A percentile compares a stretch with the other conserved stretches of the same genome.
phyloP scores from a whole-genome alignment of 345 rosid species.

The Dipteronia sinensis region DNA sequence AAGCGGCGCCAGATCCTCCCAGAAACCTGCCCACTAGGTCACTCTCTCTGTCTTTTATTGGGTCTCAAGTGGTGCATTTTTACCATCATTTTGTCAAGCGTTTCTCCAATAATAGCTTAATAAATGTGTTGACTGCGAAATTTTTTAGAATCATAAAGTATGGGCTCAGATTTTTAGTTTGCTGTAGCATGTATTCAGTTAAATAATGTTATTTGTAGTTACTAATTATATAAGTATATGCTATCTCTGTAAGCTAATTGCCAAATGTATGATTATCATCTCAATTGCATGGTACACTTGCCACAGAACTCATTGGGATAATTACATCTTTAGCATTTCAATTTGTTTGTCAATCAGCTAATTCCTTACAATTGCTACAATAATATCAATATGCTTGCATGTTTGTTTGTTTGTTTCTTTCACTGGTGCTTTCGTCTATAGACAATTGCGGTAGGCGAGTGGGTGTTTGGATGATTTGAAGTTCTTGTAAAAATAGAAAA shows the following conservation, averaged over 20 bases:
- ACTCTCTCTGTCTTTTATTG: neutral
- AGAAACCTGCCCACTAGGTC: slow-evolving; percentile 16
- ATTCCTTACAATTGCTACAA: neutral
- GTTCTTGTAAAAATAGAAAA: too few relatives aligned
- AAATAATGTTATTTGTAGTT: too few relatives aligned
- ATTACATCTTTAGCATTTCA: neutral
- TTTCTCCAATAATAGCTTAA: neutral
- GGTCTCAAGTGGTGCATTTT: neutral
- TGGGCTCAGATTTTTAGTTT: neutral
- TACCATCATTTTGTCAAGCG: too few relatives aligned
- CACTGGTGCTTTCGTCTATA: too few relatives aligned
- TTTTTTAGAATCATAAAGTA: neutral
- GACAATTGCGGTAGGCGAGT: too few relatives aligned
- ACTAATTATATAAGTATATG: neutral
- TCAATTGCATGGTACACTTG: neutral
- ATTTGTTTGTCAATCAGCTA: too few relatives aligned
- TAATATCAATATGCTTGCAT: neutral
- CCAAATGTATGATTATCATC: neutral
- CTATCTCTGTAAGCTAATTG: neutral
- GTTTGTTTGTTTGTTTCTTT: neutral
- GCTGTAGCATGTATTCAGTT: neutral
- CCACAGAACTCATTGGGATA: neutral
- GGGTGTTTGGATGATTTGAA: neutral
- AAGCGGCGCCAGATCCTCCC: slow-evolving; percentile 7
- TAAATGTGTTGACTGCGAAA: neutral